These are phyloP conservation scores for Hymenoscyphus infarciens DNA, from an alignment of 2,329 filamentous ascomycete species.

Conservation along the genomic window DNA sequence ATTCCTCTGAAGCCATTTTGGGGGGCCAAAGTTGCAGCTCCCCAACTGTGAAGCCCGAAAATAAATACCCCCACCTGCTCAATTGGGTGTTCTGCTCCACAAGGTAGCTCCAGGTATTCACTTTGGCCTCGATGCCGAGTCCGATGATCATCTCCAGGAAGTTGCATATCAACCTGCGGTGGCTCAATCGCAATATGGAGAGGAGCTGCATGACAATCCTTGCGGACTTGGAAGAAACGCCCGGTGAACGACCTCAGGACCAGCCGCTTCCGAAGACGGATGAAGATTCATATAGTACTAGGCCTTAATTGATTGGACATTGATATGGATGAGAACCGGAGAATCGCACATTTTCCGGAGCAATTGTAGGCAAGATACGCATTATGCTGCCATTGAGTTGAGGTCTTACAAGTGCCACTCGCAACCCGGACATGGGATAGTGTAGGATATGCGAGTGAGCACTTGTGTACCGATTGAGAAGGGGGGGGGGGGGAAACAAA, in stretches of 20 bases:
- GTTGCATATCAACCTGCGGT: not conserved
- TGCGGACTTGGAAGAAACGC: not conserved
- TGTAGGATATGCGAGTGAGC: not conserved
- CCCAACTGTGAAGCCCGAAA: not conserved
- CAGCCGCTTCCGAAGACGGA: not conserved
- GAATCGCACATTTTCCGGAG: not conserved
- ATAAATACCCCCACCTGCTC: not conserved
- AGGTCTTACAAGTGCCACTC: not conserved
- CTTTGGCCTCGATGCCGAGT: not conserved
- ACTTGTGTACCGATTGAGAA: not conserved
- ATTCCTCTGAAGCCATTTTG: not conserved
- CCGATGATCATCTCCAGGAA: not conserved
- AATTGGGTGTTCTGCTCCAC: not conserved
- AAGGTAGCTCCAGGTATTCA: not conserved
- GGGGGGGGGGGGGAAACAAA: not conserved
- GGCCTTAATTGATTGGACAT: not conserved
- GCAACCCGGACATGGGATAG: not conserved
- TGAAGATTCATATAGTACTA: not conserved
- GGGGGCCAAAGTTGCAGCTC: not conserved
- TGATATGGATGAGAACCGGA: not conserved
- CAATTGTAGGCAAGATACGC: not conserved
- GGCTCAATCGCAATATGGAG: not conserved
- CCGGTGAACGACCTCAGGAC: not conserved
- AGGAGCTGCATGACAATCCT: not conserved
- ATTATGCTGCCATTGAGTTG: not conserved